Evolutionary conservation across 495 filamentous ascomycete species (phyloP), one percentile per base, ranked within the genome.

Genomic region (Penicillium waksmanii): DNA sequence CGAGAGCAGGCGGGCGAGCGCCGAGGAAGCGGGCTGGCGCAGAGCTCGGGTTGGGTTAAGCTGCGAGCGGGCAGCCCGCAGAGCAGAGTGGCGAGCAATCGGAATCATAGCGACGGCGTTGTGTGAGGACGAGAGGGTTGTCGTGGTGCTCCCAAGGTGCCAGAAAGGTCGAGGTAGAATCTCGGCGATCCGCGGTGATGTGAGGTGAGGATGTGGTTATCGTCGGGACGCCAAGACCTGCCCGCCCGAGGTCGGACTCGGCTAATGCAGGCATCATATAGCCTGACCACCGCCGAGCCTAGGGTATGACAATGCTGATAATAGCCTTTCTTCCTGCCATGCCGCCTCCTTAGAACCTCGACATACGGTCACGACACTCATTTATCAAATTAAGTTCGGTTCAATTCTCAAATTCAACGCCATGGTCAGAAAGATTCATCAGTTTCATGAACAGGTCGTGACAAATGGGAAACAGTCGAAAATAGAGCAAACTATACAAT

Each of bases 1-100:
- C 46, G 91, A 96, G 50, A 97, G 81, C 53, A 96, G 80, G 64
- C 92, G 85, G 66, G 84, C 80, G 63, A 91, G 76, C 53, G 82
- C 75, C 53, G 78, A 79, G 53, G 62, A 63, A 57, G 71, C 70
- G 63, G 76, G 66, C 61, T 65, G 62, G 61, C 70, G 70, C 55
- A 71, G 63, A 18, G 66, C 50, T 31, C 65, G 68, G 55, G 71
- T 66, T 15, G 71, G 58, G 53, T 61, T 61, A 46, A 79, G 58
- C 63, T 77, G 73, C 53, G 76, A 76, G 64, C 80, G 80, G 64
- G 71, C 75, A 58, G 80, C 80, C 69, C 81, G 77, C 60, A 84
- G 65, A 40, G 73, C 77, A 35, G 78, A 79, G 38, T 69, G 60
- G 63, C 82, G 70, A 43, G 75, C 72, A 47, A 76, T 67, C 15